A percentile compares a stretch with the other conserved stretches of the same genome.
These are phyloP conservation scores for Sphagnurus paluster DNA, from an alignment of 1,284 basidiomycete genomes.

Conservation along the genomic window DNA sequence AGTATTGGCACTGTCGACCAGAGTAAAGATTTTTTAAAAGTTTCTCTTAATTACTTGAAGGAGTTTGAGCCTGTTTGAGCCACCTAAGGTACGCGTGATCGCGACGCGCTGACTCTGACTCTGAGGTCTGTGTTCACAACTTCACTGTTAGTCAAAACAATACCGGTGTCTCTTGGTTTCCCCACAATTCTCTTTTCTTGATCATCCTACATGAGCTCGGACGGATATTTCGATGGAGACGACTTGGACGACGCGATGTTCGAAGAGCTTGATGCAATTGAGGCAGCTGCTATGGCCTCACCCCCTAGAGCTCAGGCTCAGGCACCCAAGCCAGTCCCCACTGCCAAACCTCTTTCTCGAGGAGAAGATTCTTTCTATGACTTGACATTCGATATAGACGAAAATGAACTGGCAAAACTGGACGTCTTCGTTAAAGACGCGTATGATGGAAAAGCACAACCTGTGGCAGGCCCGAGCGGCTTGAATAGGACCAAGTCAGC, in stretches of 20 bases:
- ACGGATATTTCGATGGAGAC: constrained; percentile 65
- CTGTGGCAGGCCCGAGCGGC: constrained; percentile 44
- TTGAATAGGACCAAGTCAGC: constrained; percentile 38
- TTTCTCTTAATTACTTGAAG: too few relatives aligned
- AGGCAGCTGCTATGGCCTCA: constrained; percentile 55
- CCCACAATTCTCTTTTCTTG: constrained; percentile 1
- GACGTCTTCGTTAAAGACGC: constrained; percentile 52
- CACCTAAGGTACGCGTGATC: too few relatives aligned
- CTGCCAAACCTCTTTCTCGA: constrained; percentile 14
- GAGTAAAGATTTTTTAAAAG: too few relatives aligned
- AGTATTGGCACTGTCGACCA: too few relatives aligned
- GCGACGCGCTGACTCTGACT: too few relatives aligned
- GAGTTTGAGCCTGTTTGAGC: too few relatives aligned
- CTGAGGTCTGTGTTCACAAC: constrained; percentile 30
- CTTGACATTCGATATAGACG: constrained; percentile 55
- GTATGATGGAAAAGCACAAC: constrained; percentile 35
- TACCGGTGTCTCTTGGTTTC: neutral
- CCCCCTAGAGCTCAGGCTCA: constrained; percentile 15
- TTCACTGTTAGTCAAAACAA: constrained; percentile 15
- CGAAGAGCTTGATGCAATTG: constrained; percentile 66
- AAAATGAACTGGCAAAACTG: constrained; percentile 49
- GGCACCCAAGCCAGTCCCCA: neutral
- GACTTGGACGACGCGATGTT: constrained; percentile 49
- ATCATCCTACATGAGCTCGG: constrained; percentile 56
- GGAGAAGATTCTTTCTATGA: constrained; percentile 56